Conservation (phyloP, 352 stramenopile genomes). For the Pythium phragmitis region DNA sequence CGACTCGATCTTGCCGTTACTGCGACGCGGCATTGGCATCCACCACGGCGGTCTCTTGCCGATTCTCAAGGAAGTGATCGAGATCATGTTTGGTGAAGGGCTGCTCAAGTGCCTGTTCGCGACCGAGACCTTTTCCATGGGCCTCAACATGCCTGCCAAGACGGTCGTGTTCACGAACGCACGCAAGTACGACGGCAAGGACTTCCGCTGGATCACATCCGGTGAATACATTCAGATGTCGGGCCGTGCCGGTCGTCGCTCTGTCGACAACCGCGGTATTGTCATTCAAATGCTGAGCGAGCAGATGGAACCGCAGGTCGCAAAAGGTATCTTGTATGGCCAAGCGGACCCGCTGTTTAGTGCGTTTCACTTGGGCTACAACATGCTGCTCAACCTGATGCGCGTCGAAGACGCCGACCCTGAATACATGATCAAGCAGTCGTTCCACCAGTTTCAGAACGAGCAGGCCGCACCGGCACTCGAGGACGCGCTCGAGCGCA, state of each 20-base stretch:
- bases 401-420: constrained; percentile 96
- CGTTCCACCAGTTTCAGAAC: constrained; percentile 96
- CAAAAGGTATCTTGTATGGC: constrained; percentile 93
- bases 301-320: constrained; percentile 97
- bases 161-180: constrained; percentile 99
- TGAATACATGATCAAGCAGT: constrained; percentile 98
- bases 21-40: constrained; percentile 99
- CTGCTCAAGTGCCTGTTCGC: constrained; percentile 99
- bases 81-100: constrained; percentile 92
- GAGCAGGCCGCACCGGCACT: constrained; percentile 76
- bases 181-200: constrained; percentile 95
- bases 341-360: constrained; percentile 67
- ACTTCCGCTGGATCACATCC: constrained; percentile 95
- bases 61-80: constrained; percentile 99
- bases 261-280: constrained; percentile 97
- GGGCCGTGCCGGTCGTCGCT: constrained; percentile 95
- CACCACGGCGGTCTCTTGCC: constrained; percentile 98
- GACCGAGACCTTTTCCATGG: constrained; percentile 97
- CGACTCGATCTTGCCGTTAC: constrained; percentile 94
- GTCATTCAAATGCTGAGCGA: constrained; percentile 99
- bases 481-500: constrained; percentile 75
- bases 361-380: constrained; percentile 98
- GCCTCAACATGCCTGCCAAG: constrained; percentile 99
- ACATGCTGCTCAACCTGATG: constrained; percentile 99
- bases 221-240: constrained; percentile 97